Evolutionary conservation across 1,284 basidiomycete genomes (phyloP).

Genomic region (Filobasidium uniguttulatum): DNA sequence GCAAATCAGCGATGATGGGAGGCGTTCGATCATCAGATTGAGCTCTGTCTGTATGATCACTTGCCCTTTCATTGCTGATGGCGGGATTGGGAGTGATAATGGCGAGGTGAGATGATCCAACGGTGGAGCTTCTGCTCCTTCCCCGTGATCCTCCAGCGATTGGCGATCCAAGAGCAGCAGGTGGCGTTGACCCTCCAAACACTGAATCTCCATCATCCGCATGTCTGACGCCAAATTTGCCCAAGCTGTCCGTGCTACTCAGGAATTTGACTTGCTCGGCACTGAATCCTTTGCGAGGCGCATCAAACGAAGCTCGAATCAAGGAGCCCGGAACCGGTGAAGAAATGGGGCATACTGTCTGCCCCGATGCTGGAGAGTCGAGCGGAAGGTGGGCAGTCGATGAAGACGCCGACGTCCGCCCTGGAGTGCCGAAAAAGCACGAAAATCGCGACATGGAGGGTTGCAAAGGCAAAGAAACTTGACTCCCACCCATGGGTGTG

Average conservation of each 20-base stretch:
- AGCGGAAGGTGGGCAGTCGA: slow-evolving; percentile 4
- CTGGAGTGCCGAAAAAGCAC: background rate
- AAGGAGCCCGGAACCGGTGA: slow-evolving; percentile 11
- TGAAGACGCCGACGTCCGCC: background rate
- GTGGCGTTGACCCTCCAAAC: slow-evolving; percentile 6
- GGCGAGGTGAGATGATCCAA: no score
- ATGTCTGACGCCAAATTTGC: slow-evolving; percentile 11
- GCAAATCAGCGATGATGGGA: background rate
- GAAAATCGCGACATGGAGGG: slow-evolving; percentile 8
- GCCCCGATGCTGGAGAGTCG: background rate
- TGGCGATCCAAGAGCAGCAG: no score
- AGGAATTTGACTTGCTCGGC: slow-evolving; percentile 13
- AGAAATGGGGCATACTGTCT: slow-evolving; percentile 3
- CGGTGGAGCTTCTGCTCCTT: background rate
- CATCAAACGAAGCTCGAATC: slow-evolving; percentile 7
- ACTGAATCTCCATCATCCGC: slow-evolving; percentile 4
- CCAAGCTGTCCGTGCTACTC: slow-evolving; percentile 15
- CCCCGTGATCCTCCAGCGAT: background rate
- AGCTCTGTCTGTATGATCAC: no score
- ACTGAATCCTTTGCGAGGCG: slow-evolving; percentile 11
- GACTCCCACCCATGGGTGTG: slow-evolving; percentile 4
- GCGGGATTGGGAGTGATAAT: no score
- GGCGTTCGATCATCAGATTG: no score
- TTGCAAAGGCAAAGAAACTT: slow-evolving; percentile 10
- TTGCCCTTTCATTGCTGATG: no score